A percentile compares a stretch with the other conserved stretches of the same genome.
Evolutionary conservation across 305 asterid genomes (phyloP).

Genomic region (Fraxinus greggii): DNA sequence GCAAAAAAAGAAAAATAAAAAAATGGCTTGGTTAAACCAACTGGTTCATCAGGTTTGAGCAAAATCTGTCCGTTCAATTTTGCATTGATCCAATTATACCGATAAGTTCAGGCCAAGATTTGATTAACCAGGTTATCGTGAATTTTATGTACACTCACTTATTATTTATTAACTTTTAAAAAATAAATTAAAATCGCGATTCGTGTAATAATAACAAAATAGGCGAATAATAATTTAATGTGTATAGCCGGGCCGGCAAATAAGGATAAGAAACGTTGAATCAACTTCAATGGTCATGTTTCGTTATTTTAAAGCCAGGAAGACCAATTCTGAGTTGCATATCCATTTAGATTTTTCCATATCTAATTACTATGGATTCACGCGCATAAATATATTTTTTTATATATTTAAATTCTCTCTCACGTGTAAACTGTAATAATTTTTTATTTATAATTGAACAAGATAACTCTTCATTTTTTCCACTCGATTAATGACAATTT

Average conservation of each 20-base stretch:
- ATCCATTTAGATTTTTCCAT: not conserved
- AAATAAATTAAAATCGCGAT: not conserved
- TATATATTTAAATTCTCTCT: not conserved
- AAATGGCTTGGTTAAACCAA: too few relatives aligned
- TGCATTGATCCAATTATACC: too few relatives aligned
- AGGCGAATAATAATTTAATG: not conserved
- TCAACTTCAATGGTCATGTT: not conserved
- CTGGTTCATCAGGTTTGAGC: too few relatives aligned
- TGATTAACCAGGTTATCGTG: too few relatives aligned
- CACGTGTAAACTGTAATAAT: not conserved
- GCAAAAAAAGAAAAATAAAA: too few relatives aligned
- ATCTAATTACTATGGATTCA: not conserved
- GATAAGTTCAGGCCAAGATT: too few relatives aligned
- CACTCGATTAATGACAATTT: not conserved
- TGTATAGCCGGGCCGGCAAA: conserved; percentile 15
- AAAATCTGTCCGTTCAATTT: too few relatives aligned
- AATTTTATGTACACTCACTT: too few relatives aligned
- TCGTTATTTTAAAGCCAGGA: too few relatives aligned
- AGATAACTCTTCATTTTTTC: not conserved
- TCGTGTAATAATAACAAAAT: not conserved
- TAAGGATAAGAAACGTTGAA: conserved; percentile 10
- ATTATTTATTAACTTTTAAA: too few relatives aligned
- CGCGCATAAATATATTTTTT: not conserved
- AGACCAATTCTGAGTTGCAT: not conserved
- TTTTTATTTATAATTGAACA: not conserved